phyloP scores from a whole-genome alignment of 257 asterid genomes.

The Salvia rosmarinus region DNA sequence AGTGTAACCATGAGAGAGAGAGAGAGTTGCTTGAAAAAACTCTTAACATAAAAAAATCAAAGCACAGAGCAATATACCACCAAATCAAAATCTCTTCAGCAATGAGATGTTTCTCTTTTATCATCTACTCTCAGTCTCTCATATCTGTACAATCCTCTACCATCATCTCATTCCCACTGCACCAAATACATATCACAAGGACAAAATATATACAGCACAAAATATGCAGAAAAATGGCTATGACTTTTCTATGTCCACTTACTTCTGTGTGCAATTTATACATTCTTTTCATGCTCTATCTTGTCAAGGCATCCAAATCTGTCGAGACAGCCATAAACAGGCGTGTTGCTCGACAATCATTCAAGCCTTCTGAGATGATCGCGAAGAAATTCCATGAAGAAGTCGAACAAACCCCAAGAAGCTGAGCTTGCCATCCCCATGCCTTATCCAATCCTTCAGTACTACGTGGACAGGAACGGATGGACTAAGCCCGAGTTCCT shows the following conservation, averaged over 20 bases:
- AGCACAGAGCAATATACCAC: slow-evolving; percentile 2
- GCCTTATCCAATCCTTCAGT: slow-evolving; percentile 89
- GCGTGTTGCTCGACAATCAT: neutral
- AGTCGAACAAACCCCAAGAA: slow-evolving; percentile 87
- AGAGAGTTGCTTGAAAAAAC: neutral
- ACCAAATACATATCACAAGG: slow-evolving; percentile 29
- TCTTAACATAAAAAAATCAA: slow-evolving; percentile 1
- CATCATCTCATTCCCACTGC: slow-evolving; percentile 36
- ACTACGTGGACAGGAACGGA: slow-evolving; percentile 87
- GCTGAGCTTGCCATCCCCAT: slow-evolving; percentile 90
- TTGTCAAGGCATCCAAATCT: slow-evolving; percentile 2
- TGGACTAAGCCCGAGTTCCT: slow-evolving; percentile 90
- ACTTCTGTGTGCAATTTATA: neutral
- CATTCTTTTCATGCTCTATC: neutral
- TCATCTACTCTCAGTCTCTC: slow-evolving; percentile 47
- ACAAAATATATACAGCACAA: slow-evolving; percentile 22
- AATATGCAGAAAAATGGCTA: neutral
- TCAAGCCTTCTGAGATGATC: slow-evolving; percentile 68
- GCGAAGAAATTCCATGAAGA: slow-evolving; percentile 77
- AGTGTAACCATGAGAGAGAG: too few species aligned
- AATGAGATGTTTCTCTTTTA: slow-evolving; percentile 29
- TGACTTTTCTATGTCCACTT: too few species aligned
- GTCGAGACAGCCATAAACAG: neutral
- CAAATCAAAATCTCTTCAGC: slow-evolving; percentile 40
- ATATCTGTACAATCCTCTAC: slow-evolving; percentile 58